Percentiles rank a stretch among this genome's conserved stretches.
Evolutionary conservation across 2,329 filamentous ascomycete species (phyloP).

Genomic region (Fusarium heterosporum): DNA sequence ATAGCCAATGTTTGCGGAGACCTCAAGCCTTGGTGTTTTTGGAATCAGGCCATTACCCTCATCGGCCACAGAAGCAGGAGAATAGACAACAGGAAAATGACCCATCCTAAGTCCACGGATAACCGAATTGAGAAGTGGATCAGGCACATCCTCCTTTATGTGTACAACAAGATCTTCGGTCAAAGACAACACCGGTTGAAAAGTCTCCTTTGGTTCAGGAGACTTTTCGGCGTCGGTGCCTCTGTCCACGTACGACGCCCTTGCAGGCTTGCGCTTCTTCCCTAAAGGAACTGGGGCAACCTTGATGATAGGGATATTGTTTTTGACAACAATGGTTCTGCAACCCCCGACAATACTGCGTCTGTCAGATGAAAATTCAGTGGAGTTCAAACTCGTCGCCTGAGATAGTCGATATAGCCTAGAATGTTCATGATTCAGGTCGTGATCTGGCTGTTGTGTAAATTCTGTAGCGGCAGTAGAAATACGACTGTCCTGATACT

Average conservation of each 20-base stretch:
- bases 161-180: slow-evolving; percentile 68
- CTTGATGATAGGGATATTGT: slow-evolving; percentile 46
- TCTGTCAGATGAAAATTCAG: slow-evolving; percentile 37
- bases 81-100: slow-evolving; percentile 45
- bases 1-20: slow-evolving; percentile 13
- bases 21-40: slow-evolving; percentile 45
- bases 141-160: slow-evolving; percentile 59
- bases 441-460: slow-evolving; percentile 31
- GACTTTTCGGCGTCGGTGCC: slow-evolving; percentile 54
- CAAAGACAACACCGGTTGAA: slow-evolving; percentile 62
- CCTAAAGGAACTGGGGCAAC: slow-evolving; percentile 47
- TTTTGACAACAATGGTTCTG: slow-evolving; percentile 49
- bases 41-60: slow-evolving; percentile 39
- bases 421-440: slow-evolving; percentile 14
- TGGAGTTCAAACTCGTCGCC: slow-evolving; percentile 41
- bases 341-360: slow-evolving; percentile 47
- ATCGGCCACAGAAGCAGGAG: slow-evolving; percentile 41
- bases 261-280: slow-evolving; percentile 46
- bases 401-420: slow-evolving; percentile 46
- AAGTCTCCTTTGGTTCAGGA: slow-evolving; percentile 39
- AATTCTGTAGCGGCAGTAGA: slow-evolving; percentile 39
- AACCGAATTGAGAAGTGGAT: slow-evolving; percentile 59
- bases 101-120: slow-evolving; percentile 58
- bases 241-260: slow-evolving; percentile 53
- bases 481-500: slow-evolving; percentile 50